These are phyloP conservation scores for Trichoderma asperellum DNA, from an alignment of 2,329 filamentous ascomycete genomes.

Conservation along the genomic window DNA sequence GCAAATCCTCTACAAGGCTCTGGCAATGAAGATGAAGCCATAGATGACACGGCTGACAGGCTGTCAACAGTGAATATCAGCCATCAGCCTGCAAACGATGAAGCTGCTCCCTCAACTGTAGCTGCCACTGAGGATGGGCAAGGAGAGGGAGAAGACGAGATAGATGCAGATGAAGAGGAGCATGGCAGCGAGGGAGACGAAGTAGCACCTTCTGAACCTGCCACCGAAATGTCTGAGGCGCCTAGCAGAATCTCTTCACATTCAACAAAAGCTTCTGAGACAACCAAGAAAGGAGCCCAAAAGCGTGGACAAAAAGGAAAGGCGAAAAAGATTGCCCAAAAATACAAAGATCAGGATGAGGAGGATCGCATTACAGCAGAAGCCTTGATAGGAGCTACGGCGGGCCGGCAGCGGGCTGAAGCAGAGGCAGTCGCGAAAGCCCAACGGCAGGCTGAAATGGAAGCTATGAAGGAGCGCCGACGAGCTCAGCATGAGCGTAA, in stretches of 20 bases:
- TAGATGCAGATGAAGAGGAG: constrained; percentile 37
- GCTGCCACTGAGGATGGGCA: constrained; percentile 29
- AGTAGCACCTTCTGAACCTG: constrained; percentile 35
- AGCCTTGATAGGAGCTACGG: constrained; percentile 78
- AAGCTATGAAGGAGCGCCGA: constrained; percentile 73
- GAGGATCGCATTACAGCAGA: constrained; percentile 87
- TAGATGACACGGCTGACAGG: constrained; percentile 36
- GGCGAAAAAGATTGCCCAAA: constrained; percentile 82
- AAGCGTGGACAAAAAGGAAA: constrained; percentile 81
- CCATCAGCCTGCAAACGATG: constrained; percentile 28
- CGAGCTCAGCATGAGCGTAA: constrained; percentile 78
- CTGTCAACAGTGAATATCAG: constrained; percentile 35
- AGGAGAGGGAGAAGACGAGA: constrained; percentile 27
- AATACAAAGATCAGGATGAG: constrained; percentile 93
- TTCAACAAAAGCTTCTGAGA: neutral
- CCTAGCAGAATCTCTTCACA: constrained; percentile 28
- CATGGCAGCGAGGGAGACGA: constrained; percentile 32
- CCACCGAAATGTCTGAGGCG: constrained; percentile 31
- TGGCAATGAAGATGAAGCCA: constrained; percentile 37
- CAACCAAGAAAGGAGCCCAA: constrained; percentile 45
- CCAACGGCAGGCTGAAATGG: constrained; percentile 68
- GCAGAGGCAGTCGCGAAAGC: constrained; percentile 70
- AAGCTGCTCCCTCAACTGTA: neutral
- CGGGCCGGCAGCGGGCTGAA: constrained; percentile 68
- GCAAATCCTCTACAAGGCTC: constrained; percentile 46